A percentile compares a stretch with the other conserved stretches of the same genome.
Evolutionary conservation across 768 basidiomycete species (phyloP).

Genomic region (Harrya chromipes): DNA sequence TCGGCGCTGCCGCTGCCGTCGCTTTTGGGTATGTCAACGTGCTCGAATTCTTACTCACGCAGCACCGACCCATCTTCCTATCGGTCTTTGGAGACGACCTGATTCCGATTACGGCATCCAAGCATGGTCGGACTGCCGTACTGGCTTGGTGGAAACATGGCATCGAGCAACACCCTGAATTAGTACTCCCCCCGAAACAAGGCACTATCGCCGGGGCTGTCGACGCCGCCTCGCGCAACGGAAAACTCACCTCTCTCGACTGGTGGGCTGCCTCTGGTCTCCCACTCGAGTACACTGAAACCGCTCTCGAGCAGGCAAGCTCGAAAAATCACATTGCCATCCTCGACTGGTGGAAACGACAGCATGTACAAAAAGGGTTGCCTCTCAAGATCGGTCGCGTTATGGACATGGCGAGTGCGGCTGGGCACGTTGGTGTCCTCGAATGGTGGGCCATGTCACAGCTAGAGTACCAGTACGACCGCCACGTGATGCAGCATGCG

Average conservation of each 20-base stretch:
- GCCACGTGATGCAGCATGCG: conserved; percentile 72
- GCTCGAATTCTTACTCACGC: conserved; percentile 68
- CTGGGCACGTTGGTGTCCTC: conserved; percentile 70
- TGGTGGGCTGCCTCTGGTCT: conserved; percentile 77
- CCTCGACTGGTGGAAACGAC: conserved; percentile 81
- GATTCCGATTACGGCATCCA: conserved; percentile 75
- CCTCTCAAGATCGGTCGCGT: conserved; percentile 79
- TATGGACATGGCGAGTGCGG: conserved; percentile 82
- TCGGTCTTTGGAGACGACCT: conserved; percentile 62
- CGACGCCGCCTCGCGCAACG: conserved; percentile 75
- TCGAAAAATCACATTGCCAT: conserved; percentile 73
- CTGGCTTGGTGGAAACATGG: conserved; percentile 82
- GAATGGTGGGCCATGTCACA: conserved; percentile 86
- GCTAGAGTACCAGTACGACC: conserved; percentile 76
- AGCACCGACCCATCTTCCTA: conserved; percentile 62
- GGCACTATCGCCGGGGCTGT: conserved; percentile 65
- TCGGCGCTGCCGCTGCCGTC: conserved; percentile 63
- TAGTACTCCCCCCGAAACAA: conserved; percentile 53
- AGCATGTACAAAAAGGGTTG: conserved; percentile 45
- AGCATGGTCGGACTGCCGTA: conserved; percentile 66
- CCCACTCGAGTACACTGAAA: conserved; percentile 72
- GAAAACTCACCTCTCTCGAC: conserved; percentile 69
- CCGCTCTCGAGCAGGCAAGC: conserved; percentile 76
- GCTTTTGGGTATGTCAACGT: conserved; percentile 75
- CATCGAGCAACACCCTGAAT: conserved; percentile 56